Evolutionary conservation across 2,329 filamentous ascomycete genomes (phyloP).

Genomic region (Ramichloridium luteum): DNA sequence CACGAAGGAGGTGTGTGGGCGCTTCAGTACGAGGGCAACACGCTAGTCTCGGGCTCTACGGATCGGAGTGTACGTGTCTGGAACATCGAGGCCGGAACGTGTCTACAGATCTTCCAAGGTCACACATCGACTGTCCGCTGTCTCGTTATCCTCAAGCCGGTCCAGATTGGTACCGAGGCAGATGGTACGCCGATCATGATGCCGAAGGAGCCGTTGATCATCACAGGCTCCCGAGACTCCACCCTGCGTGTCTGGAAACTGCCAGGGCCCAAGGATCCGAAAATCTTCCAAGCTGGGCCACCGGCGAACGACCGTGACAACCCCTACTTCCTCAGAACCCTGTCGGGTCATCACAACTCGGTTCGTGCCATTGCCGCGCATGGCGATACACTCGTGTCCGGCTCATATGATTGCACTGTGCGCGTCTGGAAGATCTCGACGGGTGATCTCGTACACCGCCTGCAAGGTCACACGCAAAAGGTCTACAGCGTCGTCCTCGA

Average conservation of each 20-base stretch:
- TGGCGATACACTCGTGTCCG: constrained; percentile 90
- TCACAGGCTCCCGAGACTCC: constrained; percentile 91
- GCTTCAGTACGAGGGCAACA: constrained; percentile 89
- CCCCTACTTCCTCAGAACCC: constrained; percentile 82
- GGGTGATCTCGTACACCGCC: constrained; percentile 70
- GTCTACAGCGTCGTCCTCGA: constrained; percentile 97
- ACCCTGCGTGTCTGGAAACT: constrained; percentile 90
- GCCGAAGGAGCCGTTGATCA: constrained; percentile 89
- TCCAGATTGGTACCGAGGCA: constrained; percentile 56
- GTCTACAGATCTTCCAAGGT: constrained; percentile 91
- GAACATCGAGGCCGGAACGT: constrained; percentile 89
- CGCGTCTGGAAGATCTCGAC: constrained; percentile 97
- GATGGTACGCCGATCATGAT: constrained; percentile 73
- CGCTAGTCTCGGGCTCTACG: constrained; percentile 87
- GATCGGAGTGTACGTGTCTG: constrained; percentile 98
- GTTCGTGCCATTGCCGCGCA: constrained; percentile 92
- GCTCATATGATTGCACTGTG: constrained; percentile 91
- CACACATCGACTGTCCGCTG: constrained; percentile 96
- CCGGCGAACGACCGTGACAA: constrained; percentile 67
- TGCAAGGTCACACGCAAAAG: constrained; percentile 81
- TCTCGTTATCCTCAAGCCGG: constrained; percentile 83
- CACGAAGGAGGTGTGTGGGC: constrained; percentile 98
- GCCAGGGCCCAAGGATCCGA: constrained; percentile 63
- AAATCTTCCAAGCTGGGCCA: constrained; percentile 67
- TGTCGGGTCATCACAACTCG: constrained; percentile 80